Evolutionary conservation across 805 yeast species (phyloP).

Genomic region (Ogataea neopini): DNA sequence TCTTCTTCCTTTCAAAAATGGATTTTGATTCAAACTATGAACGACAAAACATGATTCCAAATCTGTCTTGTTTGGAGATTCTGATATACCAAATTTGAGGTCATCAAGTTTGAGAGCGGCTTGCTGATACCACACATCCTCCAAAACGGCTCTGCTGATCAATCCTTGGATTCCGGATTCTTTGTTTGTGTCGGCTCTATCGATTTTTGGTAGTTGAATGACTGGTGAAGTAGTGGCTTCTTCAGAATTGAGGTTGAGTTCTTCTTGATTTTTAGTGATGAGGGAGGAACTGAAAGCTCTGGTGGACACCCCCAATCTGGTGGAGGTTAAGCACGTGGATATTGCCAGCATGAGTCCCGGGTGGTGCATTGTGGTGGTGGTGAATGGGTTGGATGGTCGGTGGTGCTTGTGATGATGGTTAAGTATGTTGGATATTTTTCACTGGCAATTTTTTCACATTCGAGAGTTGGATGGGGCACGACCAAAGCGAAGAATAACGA

Average conservation of each 20-base stretch:
- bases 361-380: conserved; percentile 2
- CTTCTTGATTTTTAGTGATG: conserved; percentile 8
- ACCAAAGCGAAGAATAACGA: conserved; percentile 1
- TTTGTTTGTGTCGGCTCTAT: conserved; percentile 25
- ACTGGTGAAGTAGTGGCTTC: conserved; percentile 12
- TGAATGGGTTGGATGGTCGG: background rate
- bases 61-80: conserved; percentile 31
- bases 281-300: conserved; percentile 8
- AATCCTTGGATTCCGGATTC: conserved; percentile 49
- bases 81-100: conserved; percentile 40
- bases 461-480: conserved; percentile 5
- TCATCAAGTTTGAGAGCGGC: conserved; percentile 39
- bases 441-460: conserved; percentile 2
- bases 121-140: conserved; percentile 52
- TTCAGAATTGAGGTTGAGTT: conserved; percentile 6
- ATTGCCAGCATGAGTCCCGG: conserved; percentile 4
- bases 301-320: background rate
- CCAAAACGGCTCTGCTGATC: conserved; percentile 46
- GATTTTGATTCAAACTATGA: conserved; percentile 17
- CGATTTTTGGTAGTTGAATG: conserved; percentile 31
- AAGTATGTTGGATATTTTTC: background rate
- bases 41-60: conserved; percentile 29
- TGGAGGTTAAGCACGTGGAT: background rate
- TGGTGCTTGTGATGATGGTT: too few relatives aligned
- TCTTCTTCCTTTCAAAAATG: conserved; percentile 20